Evolutionary conservation across 2,329 filamentous ascomycete species (phyloP), one percentile per base, ranked within the genome.

Genomic region (Cyclaneusma minus): DNA sequence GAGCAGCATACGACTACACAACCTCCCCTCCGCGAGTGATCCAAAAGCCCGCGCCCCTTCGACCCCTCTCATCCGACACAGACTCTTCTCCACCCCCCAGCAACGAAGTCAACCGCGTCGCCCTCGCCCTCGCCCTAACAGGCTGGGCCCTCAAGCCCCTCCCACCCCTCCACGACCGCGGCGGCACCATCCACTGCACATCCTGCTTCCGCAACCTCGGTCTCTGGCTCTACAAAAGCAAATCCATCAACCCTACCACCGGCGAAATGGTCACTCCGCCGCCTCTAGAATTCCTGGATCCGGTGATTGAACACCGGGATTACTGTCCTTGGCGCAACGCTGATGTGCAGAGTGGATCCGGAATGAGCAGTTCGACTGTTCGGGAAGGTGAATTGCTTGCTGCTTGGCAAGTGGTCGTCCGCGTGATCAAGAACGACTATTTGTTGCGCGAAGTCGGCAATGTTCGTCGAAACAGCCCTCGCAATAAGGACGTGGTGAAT

Each of bases 201-300:
- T 80, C 82, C 12, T 98, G 89, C 47, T 79, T 92, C 43, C 73
- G 89, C 32, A 72, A 85, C 2, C 60, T 95, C 0, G 89, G 89
- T 0, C 61, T 98, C 3, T 98, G 89, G 89, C 77, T 98, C 59
- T 95, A 92, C 49, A 78, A 73, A 43, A 75, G 73, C 48, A 84
- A 75, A 49, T 67, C 69, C 40, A 64, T 77, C 16, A 63, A 68
- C 31, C 54, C 57, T 2, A 50, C 54, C 10, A 61, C 60, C 0
- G 51, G 61, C 18, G 43, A 55, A 18, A 53, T 72, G 7, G 49
- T 74, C 7, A 58, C 65, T 4, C 62, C 65, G 2, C 65, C 72
- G 3, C 64, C 66, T 2, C 74, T 79, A 61, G 64, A 68, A 37
- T 58, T 67, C 29, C 60, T 89, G 2, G 73, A 87, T 42, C 69